Percentiles rank a stretch among this genome's conserved stretches.
Evolutionary conservation across 129 eudicot genomes (phyloP).

Genomic region (Flaveria robusta): DNA sequence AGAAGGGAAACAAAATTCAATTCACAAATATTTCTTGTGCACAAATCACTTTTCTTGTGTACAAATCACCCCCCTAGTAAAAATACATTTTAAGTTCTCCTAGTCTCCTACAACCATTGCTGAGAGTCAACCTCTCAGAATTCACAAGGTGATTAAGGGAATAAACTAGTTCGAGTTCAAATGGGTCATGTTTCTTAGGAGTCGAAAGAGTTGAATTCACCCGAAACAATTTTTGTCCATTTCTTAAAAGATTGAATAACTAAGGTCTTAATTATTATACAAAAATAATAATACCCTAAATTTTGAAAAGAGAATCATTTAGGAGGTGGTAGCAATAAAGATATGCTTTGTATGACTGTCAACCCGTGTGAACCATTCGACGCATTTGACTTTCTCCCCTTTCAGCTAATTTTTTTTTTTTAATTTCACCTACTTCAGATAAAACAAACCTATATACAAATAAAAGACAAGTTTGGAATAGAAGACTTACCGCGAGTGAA

Average conservation of each 20-base stretch:
- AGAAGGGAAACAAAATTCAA: background rate
- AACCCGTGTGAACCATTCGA: background rate
- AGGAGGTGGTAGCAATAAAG: background rate
- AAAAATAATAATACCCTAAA: background rate
- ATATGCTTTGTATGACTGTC: background rate
- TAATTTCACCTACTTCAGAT: background rate
- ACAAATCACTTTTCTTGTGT: background rate
- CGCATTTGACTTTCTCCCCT: background rate
- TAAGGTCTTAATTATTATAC: background rate
- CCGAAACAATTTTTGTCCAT: background rate
- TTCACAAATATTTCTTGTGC: background rate
- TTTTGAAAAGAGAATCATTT: background rate
- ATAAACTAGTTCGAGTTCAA: background rate
- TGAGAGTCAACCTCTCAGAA: conserved; percentile 2
- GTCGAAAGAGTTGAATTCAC: background rate
- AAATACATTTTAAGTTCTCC: background rate
- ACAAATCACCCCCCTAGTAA: background rate
- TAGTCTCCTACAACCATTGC: background rate
- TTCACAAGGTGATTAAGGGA: background rate
- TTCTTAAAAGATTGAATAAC: background rate
- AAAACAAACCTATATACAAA: conserved; percentile 3
- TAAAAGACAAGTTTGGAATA: background rate
- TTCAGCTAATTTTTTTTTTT: background rate
- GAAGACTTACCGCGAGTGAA: conserved; percentile 57
- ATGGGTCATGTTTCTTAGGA: background rate